A percentile compares a stretch with the other conserved stretches of the same genome.
Conservation (phyloP, 495 filamentous ascomycete species). For the Neurospora sp. region DNA sequence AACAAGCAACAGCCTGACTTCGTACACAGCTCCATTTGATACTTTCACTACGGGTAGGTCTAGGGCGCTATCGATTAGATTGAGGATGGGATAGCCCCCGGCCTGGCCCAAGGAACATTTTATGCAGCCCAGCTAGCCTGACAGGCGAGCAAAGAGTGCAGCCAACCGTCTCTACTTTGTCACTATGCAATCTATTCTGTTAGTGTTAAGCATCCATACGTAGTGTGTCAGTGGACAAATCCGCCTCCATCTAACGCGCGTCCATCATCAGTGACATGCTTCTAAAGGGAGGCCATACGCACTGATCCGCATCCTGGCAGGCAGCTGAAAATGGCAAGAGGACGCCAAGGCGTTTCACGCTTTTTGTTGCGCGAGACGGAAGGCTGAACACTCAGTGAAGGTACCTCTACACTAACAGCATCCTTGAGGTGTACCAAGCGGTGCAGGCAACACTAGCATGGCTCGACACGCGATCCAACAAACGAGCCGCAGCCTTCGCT, state of each 20-base stretch:
- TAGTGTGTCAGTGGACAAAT: neutral
- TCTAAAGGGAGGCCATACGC: neutral
- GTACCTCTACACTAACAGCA: neutral
- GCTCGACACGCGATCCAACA: neutral
- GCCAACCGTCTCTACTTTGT: neutral
- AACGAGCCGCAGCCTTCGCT: neutral
- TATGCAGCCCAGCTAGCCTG: neutral
- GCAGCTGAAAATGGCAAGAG: neutral
- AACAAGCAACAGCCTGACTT: neutral
- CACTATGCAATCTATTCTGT: neutral
- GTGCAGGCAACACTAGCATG: slow-evolving; percentile 1
- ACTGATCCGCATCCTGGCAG: neutral
- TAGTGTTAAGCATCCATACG: neutral
- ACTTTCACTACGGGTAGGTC: neutral
- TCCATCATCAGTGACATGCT: neutral
- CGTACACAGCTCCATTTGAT: neutral
- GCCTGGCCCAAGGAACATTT: neutral
- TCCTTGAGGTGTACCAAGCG: neutral
- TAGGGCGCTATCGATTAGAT: neutral
- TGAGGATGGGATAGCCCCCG: neutral
- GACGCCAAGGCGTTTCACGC: neutral
- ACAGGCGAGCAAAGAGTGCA: neutral
- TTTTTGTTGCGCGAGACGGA: neutral
- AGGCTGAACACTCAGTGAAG: neutral
- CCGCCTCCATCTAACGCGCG: neutral